Percentiles rank a stretch among this genome's conserved stretches.
Conservation (phyloP, 192 early-diverging fungal species). For the Coemansia sp. region DNA sequence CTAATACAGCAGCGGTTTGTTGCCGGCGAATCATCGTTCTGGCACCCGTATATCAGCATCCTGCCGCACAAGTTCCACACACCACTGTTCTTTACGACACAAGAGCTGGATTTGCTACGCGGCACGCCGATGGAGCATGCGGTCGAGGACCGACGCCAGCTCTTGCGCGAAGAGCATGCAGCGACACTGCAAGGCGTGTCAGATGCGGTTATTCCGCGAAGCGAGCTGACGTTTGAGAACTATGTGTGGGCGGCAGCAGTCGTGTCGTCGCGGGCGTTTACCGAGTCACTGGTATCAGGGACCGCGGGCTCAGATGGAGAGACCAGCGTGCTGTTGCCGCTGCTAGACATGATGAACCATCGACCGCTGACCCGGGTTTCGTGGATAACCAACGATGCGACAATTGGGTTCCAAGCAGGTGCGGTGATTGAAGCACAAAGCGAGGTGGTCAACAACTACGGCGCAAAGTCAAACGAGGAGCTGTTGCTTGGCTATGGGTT, state of each 20-base stretch:
- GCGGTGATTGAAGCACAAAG: constrained; percentile 34
- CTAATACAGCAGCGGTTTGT: constrained; percentile 54
- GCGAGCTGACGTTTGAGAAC: constrained; percentile 47
- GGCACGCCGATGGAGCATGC: constrained; percentile 59
- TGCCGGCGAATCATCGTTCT: constrained; percentile 46
- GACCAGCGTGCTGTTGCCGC: constrained; percentile 57
- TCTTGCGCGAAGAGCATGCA: constrained; percentile 35
- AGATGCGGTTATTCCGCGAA: constrained; percentile 9
- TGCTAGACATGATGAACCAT: constrained; percentile 69
- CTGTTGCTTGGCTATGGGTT: constrained; percentile 70
- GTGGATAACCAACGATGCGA: constrained; percentile 43
- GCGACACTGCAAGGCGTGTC: constrained; percentile 25
- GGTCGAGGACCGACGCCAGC: constrained; percentile 40
- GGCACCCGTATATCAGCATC: constrained; percentile 62
- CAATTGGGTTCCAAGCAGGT: constrained; percentile 50
- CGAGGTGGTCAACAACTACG: constrained; percentile 68
- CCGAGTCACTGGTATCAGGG: constrained; percentile 53
- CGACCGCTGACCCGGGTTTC: constrained; percentile 57
- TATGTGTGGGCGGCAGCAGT: constrained; percentile 63
- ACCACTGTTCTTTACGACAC: constrained; percentile 53
- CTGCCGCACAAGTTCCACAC: constrained; percentile 58
- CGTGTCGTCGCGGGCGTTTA: constrained; percentile 60
- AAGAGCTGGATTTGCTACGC: constrained; percentile 51
- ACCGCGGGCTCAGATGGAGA: constrained; percentile 2
- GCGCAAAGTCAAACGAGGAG: constrained; percentile 74